Percentiles rank a stretch among this genome's conserved stretches.
phyloP scores from a whole-genome alignment of 805 yeast genomes.

The Pichia membranifaciens region DNA sequence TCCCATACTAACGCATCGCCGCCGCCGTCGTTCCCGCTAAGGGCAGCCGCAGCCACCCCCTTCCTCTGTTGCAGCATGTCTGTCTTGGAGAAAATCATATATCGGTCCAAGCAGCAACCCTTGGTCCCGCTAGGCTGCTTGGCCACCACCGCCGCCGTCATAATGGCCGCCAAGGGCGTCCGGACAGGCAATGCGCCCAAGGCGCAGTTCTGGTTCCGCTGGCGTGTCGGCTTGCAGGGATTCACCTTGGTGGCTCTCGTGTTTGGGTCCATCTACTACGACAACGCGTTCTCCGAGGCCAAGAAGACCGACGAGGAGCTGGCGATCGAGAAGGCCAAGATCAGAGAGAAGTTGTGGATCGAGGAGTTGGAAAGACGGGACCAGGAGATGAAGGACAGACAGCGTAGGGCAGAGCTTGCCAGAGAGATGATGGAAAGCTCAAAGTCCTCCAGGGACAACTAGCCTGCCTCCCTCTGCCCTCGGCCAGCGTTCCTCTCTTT shows the following conservation, averaged over 20 bases:
- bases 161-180: conserved; percentile 70
- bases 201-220: conserved; percentile 83
- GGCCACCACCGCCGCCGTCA: conserved; percentile 75
- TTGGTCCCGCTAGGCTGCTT: conserved; percentile 79
- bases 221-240: conserved; percentile 85
- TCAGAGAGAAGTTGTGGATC: conserved; percentile 83
- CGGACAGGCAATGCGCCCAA: conserved; percentile 63
- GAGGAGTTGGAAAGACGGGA: conserved; percentile 88
- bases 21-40: too few species aligned
- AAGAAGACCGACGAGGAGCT: conserved; percentile 55
- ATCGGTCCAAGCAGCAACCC: conserved; percentile 78
- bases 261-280: conserved; percentile 70
- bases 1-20: too few species aligned
- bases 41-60: too few species aligned
- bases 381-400: conserved; percentile 59
- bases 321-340: conserved; percentile 71
- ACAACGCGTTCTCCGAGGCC: conserved; percentile 37
- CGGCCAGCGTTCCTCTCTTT: neutral
- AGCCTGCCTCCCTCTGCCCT: neutral
- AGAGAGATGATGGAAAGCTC: conserved; percentile 28
- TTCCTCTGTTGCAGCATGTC: conserved; percentile 34
- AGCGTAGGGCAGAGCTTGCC: conserved; percentile 59
- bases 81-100: conserved; percentile 51
- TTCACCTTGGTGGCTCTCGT: conserved; percentile 77
- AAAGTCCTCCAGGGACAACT: too few species aligned